phyloP scores from a whole-genome alignment of 2,329 filamentous ascomycete genomes.

The Cladosporium halotolerans region DNA sequence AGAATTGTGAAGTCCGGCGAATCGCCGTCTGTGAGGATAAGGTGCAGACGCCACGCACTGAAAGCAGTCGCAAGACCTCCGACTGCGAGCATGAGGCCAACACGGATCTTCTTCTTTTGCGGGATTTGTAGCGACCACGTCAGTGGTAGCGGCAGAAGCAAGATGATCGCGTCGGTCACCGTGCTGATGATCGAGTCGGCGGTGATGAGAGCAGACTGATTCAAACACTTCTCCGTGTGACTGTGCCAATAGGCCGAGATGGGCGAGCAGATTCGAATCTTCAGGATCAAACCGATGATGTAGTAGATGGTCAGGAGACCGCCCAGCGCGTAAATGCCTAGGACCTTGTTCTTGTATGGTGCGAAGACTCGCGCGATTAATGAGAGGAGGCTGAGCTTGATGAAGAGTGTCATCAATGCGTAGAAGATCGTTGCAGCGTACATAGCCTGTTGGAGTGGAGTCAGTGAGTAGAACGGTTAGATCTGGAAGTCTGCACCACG shows the following conservation, averaged over 20 bases:
- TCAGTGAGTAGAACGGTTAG: not conserved
- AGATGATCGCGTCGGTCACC: slow-evolving; percentile 1
- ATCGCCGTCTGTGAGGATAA: not conserved
- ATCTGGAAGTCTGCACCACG: not conserved
- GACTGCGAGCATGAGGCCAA: slow-evolving; percentile 1
- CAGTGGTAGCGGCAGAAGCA: slow-evolving; percentile 4
- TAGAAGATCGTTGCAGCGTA: slow-evolving; percentile 1
- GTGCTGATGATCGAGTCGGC: slow-evolving; percentile 5
- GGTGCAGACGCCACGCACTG: not conserved
- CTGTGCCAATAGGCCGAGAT: slow-evolving; percentile 4
- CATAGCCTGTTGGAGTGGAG: not conserved
- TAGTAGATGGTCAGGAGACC: slow-evolving; percentile 1
- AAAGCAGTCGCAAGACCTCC: slow-evolving; percentile 4
- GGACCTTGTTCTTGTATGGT: not conserved
- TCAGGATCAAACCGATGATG: not conserved
- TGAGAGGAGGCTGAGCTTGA: slow-evolving; percentile 7
- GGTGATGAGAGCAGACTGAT: slow-evolving; percentile 1
- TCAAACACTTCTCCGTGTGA: not conserved
- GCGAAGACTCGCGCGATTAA: slow-evolving; percentile 3
- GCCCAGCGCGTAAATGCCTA: not conserved
- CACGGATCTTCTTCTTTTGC: slow-evolving; percentile 1
- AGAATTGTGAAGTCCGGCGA: slow-evolving; percentile 1
- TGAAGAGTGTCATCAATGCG: not conserved
- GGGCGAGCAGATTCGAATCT: slow-evolving; percentile 4
- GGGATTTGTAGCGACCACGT: slow-evolving; percentile 1